A percentile compares a stretch with the other conserved stretches of the same genome.
Conservation (phyloP, 2,329 filamentous ascomycete species). For the Aspergillus quadricinctus region DNA sequence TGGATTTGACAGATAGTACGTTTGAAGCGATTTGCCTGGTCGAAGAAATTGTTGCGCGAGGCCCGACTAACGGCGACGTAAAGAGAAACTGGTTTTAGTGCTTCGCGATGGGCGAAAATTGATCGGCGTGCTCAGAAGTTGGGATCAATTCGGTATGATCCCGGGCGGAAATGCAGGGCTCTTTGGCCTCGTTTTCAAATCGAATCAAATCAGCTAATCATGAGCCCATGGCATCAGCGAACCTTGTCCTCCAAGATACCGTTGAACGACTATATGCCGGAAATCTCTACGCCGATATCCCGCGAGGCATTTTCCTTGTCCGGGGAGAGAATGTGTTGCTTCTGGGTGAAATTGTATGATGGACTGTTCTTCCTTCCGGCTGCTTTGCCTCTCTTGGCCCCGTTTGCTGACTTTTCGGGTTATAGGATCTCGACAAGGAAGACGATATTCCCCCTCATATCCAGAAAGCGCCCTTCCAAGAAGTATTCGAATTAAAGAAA, state of each 20-base stretch:
- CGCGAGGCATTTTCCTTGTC: conserved; percentile 83
- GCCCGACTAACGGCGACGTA: conserved; percentile 1
- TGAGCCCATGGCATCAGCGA: conserved; percentile 56
- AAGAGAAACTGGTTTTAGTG: conserved; percentile 92
- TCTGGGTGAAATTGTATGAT: conserved; percentile 74
- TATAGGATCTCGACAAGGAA: conserved; percentile 85
- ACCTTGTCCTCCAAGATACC: conserved; percentile 90
- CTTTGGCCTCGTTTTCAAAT: neutral
- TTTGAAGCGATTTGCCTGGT: conserved; percentile 6
- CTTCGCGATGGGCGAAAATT: conserved; percentile 92
- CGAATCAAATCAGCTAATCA: neutral
- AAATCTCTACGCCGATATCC: conserved; percentile 75
- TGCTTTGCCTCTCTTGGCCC: neutral
- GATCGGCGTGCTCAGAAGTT: conserved; percentile 85
- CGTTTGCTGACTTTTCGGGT: neutral
- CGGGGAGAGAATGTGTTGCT: conserved; percentile 96
- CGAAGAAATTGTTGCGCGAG: neutral
- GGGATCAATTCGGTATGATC: conserved; percentile 90
- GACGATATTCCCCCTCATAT: conserved; percentile 75
- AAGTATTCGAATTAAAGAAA: conserved; percentile 70
- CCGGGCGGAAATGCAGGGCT: neutral
- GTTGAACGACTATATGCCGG: conserved; percentile 78
- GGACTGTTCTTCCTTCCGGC: neutral
- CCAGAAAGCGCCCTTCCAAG: conserved; percentile 60
- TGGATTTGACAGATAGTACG: conserved; percentile 97